phyloP scores from a whole-genome alignment of 352 stramenopile species.

The Achlya hypogyna region DNA sequence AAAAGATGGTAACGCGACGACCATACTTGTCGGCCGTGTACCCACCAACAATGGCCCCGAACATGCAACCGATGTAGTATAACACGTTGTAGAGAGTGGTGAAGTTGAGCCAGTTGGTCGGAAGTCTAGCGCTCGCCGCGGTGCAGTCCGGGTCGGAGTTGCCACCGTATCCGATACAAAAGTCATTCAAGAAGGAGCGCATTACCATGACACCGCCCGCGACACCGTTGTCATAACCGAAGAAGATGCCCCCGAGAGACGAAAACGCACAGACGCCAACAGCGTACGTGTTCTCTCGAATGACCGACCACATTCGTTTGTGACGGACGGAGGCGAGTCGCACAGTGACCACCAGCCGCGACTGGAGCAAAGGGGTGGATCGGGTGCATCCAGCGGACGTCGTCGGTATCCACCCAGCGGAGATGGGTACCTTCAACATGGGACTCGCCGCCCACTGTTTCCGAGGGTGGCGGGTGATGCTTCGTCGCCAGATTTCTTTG shows the following conservation, averaged over 20 bases:
- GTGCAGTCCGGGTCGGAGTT: constrained; percentile 34
- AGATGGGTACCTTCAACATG: no score
- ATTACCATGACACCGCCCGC: constrained; percentile 28
- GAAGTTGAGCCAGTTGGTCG: constrained; percentile 39
- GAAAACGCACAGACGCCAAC: constrained; percentile 24
- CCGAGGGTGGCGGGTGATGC: no score
- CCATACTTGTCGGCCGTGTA: constrained; percentile 30
- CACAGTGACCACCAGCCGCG: background rate
- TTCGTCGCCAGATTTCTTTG: no score
- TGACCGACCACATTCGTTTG: background rate
- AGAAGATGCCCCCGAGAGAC: constrained; percentile 28
- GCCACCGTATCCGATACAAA: constrained; percentile 31
- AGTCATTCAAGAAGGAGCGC: constrained; percentile 34
- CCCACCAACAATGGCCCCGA: constrained; percentile 30
- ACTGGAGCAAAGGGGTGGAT: no score
- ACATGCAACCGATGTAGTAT: constrained; percentile 45
- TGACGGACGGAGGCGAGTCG: background rate
- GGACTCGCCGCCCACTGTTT: no score
- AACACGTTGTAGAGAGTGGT: constrained; percentile 46
- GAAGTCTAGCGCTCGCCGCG: constrained; percentile 24
- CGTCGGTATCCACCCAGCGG: no score
- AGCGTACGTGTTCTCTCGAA: constrained; percentile 16
- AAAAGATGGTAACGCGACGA: constrained; percentile 33
- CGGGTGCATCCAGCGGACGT: no score
- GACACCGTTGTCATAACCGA: constrained; percentile 26